Percentiles rank a stretch among this genome's conserved stretches.
Conservation (phyloP, 2,329 filamentous ascomycete genomes). For the Colletotrichum tabaci region DNA sequence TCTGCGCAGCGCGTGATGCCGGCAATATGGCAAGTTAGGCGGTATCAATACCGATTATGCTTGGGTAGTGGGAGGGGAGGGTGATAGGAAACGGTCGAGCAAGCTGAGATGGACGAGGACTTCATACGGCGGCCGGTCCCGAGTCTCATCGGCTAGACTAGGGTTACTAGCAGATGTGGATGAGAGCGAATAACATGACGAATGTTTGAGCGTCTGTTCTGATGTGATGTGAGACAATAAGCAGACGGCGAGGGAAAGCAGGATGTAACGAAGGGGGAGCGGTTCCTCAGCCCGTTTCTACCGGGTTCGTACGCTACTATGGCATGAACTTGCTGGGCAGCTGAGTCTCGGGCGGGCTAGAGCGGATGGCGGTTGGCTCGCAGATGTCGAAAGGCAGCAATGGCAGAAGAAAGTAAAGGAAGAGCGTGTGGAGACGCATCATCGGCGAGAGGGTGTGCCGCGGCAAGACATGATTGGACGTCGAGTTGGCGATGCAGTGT, state of each 20-base stretch:
- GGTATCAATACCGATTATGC: not conserved
- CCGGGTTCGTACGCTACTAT: not conserved
- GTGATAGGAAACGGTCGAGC: not conserved
- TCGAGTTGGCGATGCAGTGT: constrained; percentile 9
- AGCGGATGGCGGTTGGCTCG: not conserved
- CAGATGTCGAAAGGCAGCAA: not conserved
- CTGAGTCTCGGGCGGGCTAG: not conserved
- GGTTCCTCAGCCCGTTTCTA: not conserved
- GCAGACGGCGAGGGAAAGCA: not conserved
- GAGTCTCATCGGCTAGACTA: not conserved
- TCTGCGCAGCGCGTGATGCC: not conserved
- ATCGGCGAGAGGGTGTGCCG: constrained; percentile 14
- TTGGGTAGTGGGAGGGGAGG: not conserved
- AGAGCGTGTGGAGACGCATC: not conserved
- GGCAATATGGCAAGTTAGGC: constrained; percentile 1
- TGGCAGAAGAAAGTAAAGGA: not conserved
- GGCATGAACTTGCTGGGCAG: not conserved
- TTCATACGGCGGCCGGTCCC: constrained; percentile 24
- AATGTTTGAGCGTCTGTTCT: not conserved
- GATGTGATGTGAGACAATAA: not conserved
- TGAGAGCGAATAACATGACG: not conserved
- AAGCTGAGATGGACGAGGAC: constrained; percentile 24
- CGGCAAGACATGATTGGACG: constrained; percentile 17
- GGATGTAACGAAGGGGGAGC: not conserved
- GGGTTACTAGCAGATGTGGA: too few relatives aligned